phyloP scores from a whole-genome alignment of 257 asterid species.

The Jasminum sambac region DNA sequence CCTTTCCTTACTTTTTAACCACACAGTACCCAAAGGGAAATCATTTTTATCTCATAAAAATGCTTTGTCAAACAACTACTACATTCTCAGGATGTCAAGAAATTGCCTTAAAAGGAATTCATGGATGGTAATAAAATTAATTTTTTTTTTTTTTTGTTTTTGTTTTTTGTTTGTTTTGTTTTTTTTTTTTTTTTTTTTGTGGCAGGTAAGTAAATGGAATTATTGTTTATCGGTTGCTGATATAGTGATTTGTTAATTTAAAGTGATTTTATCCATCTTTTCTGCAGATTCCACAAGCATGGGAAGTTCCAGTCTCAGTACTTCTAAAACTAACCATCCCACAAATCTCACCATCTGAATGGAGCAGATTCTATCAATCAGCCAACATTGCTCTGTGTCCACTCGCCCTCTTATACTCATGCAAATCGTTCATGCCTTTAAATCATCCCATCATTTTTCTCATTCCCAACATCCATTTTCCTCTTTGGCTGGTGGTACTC shows the following conservation, averaged over 20 bases:
- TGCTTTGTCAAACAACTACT: no score
- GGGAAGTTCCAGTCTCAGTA: constrained; percentile 79
- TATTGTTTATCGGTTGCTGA: not conserved
- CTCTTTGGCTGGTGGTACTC: constrained; percentile 80
- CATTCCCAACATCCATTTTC: constrained; percentile 56
- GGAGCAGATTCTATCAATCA: constrained; percentile 89
- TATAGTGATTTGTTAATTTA: constrained; percentile 18
- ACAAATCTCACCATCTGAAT: constrained; percentile 62
- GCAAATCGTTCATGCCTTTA: constrained; percentile 75
- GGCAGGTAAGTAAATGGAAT: not conserved
- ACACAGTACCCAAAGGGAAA: no score
- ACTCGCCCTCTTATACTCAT: constrained; percentile 71
- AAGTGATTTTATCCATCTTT: constrained; percentile 21
- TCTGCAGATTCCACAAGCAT: constrained; percentile 59
- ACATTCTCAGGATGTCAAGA: not conserved
- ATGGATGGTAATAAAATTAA: not conserved
- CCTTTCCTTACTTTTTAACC: no score
- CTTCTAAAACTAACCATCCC: constrained; percentile 90
- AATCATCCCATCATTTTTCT: constrained; percentile 78
- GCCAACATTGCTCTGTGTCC: constrained; percentile 84
- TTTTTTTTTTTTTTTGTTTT: not conserved
- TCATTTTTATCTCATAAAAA: no score
- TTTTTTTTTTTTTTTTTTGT: not conserved
- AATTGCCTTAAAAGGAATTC: not conserved
- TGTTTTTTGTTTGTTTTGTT: no score